Evolutionary conservation across 371 early-diverging fungal genomes (phyloP).

Genomic region (Zancudomyces culisetae): DNA sequence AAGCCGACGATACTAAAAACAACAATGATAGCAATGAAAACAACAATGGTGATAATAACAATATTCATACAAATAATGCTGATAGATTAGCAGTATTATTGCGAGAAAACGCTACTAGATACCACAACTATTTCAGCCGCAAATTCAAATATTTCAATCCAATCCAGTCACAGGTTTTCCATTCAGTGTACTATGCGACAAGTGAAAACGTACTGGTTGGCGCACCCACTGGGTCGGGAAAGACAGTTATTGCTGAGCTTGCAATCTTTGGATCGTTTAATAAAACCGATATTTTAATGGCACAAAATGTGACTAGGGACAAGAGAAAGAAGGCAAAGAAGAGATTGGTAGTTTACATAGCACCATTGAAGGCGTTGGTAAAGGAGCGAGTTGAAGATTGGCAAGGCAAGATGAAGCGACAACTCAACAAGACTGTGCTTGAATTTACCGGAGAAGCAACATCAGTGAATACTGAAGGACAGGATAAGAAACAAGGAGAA

Average conservation of each 20-base stretch:
- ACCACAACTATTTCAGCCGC: conserved; percentile 47
- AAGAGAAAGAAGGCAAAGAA: conserved; percentile 55
- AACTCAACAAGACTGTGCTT: conserved; percentile 54
- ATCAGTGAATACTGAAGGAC: conserved; percentile 66
- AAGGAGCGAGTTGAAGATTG: conserved; percentile 90
- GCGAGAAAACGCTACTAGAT: too few species aligned
- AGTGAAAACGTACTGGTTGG: conserved; percentile 78
- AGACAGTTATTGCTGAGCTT: conserved; percentile 92
- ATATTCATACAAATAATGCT: too few species aligned
- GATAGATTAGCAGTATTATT: too few species aligned
- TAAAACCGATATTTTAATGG: too few species aligned
- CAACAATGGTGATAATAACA: too few species aligned
- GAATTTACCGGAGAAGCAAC: conserved; percentile 97
- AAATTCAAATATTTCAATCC: conserved; percentile 90
- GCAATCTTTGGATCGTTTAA: conserved; percentile 84
- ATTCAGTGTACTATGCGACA: conserved; percentile 78
- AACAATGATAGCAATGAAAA: too few species aligned
- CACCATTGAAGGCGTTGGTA: conserved; percentile 98
- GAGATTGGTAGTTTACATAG: conserved; percentile 89
- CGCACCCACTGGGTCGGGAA: conserved; percentile 98
- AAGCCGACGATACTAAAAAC: too few species aligned
- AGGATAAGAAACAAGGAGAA: too few species aligned
- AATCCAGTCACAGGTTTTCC: conserved; percentile 95
- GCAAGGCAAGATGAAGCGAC: conserved; percentile 48
- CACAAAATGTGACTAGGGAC: too few species aligned